These are phyloP conservation scores for Linum trigynum DNA, from an alignment of 345 rosid species.

Conservation along the genomic window DNA sequence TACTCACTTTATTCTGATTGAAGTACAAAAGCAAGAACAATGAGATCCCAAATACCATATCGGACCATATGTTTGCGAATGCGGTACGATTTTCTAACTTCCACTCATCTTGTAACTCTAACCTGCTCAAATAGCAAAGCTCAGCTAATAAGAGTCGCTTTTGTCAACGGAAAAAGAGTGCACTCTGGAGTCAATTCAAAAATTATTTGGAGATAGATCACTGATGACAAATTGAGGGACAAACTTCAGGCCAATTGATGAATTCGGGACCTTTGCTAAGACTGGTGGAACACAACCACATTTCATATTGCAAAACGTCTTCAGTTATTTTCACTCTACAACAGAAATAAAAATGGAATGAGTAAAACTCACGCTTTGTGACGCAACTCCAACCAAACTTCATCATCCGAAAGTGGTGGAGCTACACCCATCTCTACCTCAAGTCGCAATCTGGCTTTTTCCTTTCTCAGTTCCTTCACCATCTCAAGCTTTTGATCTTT, in stretches of 20 bases:
- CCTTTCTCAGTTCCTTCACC: slow-evolving; percentile 61
- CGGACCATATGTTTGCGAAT: slow-evolving; percentile 95
- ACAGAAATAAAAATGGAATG: neutral
- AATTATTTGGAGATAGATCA: no score
- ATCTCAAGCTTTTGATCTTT: slow-evolving; percentile 76
- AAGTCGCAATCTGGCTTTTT: slow-evolving; percentile 61
- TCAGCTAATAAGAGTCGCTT: slow-evolving; percentile 9
- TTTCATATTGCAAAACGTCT: no score
- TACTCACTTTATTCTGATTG: slow-evolving; percentile 78
- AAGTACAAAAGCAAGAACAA: slow-evolving; percentile 63
- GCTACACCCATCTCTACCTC: slow-evolving; percentile 95
- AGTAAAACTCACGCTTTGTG: slow-evolving; percentile 66
- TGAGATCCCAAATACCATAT: slow-evolving; percentile 82
- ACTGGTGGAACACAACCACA: no score
- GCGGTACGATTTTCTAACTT: slow-evolving; percentile 81
- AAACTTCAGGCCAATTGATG: no score
- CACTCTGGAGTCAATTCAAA: no score
- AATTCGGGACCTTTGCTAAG: no score
- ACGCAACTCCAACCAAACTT: slow-evolving; percentile 80
- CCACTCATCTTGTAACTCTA: slow-evolving; percentile 79
- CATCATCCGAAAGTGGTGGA: slow-evolving; percentile 91
- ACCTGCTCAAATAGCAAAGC: slow-evolving; percentile 39
- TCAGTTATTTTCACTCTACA: neutral
- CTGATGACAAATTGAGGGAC: no score
- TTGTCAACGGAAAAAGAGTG: neutral